Conservation (phyloP, 257 asterid genomes). For the Solanum arcanum region DNA sequence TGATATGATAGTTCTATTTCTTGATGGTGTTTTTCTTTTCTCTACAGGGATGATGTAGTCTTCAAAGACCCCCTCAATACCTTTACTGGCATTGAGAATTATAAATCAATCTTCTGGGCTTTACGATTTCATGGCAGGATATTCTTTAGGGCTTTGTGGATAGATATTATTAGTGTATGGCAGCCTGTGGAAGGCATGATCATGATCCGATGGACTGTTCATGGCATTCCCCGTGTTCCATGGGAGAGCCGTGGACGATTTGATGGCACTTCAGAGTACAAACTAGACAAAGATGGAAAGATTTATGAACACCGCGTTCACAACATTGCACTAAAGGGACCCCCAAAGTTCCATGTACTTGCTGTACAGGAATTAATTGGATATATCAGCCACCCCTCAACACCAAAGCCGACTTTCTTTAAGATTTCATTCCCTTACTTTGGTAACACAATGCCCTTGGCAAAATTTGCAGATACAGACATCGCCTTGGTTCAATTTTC, state of each 20-base stretch:
- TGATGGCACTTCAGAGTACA: slow-evolving; percentile 96
- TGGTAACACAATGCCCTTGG: slow-evolving; percentile 9
- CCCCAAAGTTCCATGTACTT: slow-evolving; percentile 58
- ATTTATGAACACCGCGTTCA: slow-evolving; percentile 91
- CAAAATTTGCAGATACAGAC: slow-evolving; percentile 25
- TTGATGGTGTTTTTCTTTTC: not conserved
- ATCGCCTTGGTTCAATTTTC: slow-evolving; percentile 30
- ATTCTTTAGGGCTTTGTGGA: slow-evolving; percentile 64
- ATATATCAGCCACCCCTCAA: slow-evolving; percentile 57
- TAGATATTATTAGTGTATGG: slow-evolving; percentile 70
- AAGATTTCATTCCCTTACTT: slow-evolving; percentile 37
- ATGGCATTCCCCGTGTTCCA: slow-evolving; percentile 78
- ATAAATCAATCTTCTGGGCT: slow-evolving; percentile 79
- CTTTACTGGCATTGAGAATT: slow-evolving; percentile 64
- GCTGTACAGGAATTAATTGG: slow-evolving; percentile 61
- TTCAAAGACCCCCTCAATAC: slow-evolving; percentile 75
- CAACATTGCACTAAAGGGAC: slow-evolving; percentile 72
- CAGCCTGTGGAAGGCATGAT: slow-evolving; percentile 70
- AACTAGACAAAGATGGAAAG: slow-evolving; percentile 89
- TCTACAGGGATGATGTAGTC: slow-evolving; percentile 75
- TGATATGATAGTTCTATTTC: not conserved
- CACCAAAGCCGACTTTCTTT: slow-evolving; percentile 85
- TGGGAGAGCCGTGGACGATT: slow-evolving; percentile 83
- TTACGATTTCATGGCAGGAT: slow-evolving; percentile 75
- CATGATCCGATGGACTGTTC: slow-evolving; percentile 90